These are phyloP conservation scores for Talaromyces stipitatus DNA, from an alignment of 495 filamentous ascomycete genomes.

Conservation along the genomic window DNA sequence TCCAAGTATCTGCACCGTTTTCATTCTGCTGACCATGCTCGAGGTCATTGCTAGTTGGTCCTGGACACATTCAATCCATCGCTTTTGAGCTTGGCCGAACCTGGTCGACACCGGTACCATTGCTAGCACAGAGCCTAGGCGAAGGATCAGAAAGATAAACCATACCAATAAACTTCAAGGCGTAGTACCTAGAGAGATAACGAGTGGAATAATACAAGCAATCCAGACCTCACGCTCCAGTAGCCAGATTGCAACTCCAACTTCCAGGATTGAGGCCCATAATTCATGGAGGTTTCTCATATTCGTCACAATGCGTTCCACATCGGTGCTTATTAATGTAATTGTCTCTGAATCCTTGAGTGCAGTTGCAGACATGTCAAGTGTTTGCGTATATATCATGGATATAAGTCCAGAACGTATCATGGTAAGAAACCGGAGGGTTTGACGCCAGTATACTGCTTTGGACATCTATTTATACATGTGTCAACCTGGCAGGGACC, in stretches of 20 bases:
- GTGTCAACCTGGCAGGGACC: slow-evolving; percentile 10
- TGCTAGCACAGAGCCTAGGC: slow-evolving; percentile 17
- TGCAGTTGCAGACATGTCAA: slow-evolving; percentile 34
- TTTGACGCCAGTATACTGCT: slow-evolving; percentile 42
- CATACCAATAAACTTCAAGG: not conserved
- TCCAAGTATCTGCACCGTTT: slow-evolving; percentile 35
- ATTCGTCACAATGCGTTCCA: slow-evolving; percentile 36
- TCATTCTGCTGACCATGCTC: slow-evolving; percentile 22
- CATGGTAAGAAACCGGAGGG: slow-evolving; percentile 51
- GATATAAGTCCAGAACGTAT: slow-evolving; percentile 48
- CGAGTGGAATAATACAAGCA: slow-evolving; percentile 35
- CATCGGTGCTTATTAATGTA: slow-evolving; percentile 51
- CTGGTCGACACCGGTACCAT: slow-evolving; percentile 9
- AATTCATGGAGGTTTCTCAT: slow-evolving; percentile 36
- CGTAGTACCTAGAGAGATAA: slow-evolving; percentile 26
- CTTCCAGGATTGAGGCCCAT: slow-evolving; percentile 47
- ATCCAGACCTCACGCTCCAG: slow-evolving; percentile 44
- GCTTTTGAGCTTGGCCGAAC: slow-evolving; percentile 13
- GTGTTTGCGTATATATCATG: no score
- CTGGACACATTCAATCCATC: slow-evolving; percentile 29
- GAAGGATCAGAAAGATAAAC: slow-evolving; percentile 2
- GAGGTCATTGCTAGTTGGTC: slow-evolving; percentile 6
- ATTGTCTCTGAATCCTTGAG: slow-evolving; percentile 41
- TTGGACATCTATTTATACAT: slow-evolving; percentile 25
- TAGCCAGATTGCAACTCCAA: slow-evolving; percentile 43